These are phyloP conservation scores for Trametes gibbosa DNA, from an alignment of 768 basidiomycete genomes.

Conservation along the genomic window DNA sequence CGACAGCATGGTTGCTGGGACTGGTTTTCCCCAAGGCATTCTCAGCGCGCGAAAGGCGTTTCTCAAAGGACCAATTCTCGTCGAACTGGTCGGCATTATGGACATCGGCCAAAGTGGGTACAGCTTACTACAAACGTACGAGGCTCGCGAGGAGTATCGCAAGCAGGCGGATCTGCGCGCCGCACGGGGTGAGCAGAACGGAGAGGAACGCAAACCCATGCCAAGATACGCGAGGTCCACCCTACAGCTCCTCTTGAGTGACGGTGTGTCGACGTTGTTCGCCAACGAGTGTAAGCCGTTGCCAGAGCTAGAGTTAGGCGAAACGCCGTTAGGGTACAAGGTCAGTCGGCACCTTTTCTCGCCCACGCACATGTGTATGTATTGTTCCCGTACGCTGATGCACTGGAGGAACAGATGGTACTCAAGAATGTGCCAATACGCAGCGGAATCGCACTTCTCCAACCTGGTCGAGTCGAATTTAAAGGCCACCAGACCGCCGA, in stretches of 20 bases:
- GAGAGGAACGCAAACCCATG: constrained; percentile 62
- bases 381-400: not conserved
- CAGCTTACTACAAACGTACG: constrained; percentile 65
- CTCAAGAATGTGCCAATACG: constrained; percentile 68
- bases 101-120: constrained; percentile 88
- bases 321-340: constrained; percentile 82
- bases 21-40: constrained; percentile 59
- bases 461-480: constrained; percentile 61
- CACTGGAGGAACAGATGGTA: constrained; percentile 47
- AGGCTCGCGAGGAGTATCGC: constrained; percentile 58
- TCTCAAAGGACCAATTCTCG: constrained; percentile 54
- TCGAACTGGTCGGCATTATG: constrained; percentile 74
- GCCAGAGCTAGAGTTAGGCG: constrained; percentile 64
- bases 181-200: constrained; percentile 52
- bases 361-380: not conserved
- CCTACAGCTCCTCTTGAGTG: constrained; percentile 72
- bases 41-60: constrained; percentile 36
- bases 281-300: constrained; percentile 80
- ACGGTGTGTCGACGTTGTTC: constrained; percentile 64
- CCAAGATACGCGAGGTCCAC: constrained; percentile 82
- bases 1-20: constrained; percentile 69
- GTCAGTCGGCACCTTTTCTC: constrained; percentile 36
- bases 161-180: constrained; percentile 45
- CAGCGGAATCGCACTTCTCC: constrained; percentile 72
- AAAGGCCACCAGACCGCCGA: constrained; percentile 65